Evolutionary conservation across 164 flowering plant genomes (phyloP).

Genomic region (Sedum album): DNA sequence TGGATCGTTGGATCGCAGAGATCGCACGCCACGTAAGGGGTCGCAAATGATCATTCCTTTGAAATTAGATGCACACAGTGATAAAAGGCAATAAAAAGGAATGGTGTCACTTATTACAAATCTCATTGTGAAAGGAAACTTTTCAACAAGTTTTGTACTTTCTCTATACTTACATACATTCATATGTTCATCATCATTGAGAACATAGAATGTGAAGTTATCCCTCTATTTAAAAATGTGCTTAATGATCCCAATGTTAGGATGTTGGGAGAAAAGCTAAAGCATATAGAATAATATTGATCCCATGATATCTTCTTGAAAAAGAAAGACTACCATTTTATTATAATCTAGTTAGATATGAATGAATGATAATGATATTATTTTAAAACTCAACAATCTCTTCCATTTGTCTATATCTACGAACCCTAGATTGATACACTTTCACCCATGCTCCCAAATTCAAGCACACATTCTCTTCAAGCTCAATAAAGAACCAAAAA

Average conservation of each 20-base stretch:
- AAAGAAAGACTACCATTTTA: slow-evolving; percentile 1
- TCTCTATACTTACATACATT: neutral
- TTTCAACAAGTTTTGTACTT: neutral
- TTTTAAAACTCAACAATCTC: neutral
- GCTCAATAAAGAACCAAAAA: neutral
- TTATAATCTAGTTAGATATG: neutral
- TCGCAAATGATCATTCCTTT: too few species aligned
- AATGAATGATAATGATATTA: neutral
- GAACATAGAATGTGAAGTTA: neutral
- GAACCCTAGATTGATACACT: neutral
- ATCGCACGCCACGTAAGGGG: too few species aligned
- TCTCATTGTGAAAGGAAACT: neutral
- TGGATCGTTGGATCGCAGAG: neutral
- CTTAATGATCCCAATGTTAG: slow-evolving; percentile 1
- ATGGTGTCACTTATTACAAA: slow-evolving; percentile 1
- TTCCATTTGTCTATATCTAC: neutral
- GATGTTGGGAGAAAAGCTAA: slow-evolving; percentile 5
- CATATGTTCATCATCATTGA: neutral
- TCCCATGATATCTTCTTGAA: slow-evolving; percentile 1
- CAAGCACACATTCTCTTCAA: neutral
- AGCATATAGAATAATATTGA: neutral
- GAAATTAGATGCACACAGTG: neutral
- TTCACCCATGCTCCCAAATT: neutral
- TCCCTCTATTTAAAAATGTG: neutral
- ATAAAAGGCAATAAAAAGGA: neutral